Conservation (phyloP, 805 yeast species). For the Diddensiella santjacobensis region DNA sequence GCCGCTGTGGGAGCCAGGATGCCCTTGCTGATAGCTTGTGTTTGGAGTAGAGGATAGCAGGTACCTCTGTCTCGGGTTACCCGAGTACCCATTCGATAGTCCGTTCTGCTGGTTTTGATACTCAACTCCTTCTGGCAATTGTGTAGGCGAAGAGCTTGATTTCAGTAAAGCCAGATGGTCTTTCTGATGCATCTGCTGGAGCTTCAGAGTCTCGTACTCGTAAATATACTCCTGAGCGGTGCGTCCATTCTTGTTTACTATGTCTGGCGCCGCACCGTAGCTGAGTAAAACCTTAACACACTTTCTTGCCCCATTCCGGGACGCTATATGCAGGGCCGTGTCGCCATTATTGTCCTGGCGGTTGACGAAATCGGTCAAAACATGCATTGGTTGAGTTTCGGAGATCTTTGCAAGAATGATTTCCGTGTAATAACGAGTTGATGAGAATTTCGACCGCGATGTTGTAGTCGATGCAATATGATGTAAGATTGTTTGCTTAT, state of each 20-base stretch:
- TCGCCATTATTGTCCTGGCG: conserved; percentile 81
- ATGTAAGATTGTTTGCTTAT: conserved; percentile 73
- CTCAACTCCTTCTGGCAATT: conserved; percentile 4
- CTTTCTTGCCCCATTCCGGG: conserved; percentile 48
- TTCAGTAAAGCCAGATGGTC: conserved; percentile 15
- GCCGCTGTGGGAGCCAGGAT: background rate
- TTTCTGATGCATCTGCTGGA: conserved; percentile 15
- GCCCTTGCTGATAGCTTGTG: background rate
- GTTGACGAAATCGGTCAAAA: conserved; percentile 47
- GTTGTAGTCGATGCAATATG: conserved; percentile 73
- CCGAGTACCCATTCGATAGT: background rate
- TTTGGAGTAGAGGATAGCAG: conserved; percentile 8
- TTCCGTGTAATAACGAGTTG: conserved; percentile 81
- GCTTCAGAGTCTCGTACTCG: conserved; percentile 29
- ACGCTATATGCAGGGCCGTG: conserved; percentile 79
- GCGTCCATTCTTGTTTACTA: conserved; percentile 40
- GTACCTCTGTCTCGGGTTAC: background rate
- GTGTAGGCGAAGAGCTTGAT: conserved; percentile 26
- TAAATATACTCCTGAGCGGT: conserved; percentile 38
- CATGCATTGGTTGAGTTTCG: conserved; percentile 57
- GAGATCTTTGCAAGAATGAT: conserved; percentile 68
- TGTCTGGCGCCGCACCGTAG: conserved; percentile 45
- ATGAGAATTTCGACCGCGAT: conserved; percentile 63
- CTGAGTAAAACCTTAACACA: conserved; percentile 43
- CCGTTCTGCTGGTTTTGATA: conserved; percentile 2